Conservation (phyloP, 2,329 filamentous ascomycete species). For the Periconia sp. region DNA sequence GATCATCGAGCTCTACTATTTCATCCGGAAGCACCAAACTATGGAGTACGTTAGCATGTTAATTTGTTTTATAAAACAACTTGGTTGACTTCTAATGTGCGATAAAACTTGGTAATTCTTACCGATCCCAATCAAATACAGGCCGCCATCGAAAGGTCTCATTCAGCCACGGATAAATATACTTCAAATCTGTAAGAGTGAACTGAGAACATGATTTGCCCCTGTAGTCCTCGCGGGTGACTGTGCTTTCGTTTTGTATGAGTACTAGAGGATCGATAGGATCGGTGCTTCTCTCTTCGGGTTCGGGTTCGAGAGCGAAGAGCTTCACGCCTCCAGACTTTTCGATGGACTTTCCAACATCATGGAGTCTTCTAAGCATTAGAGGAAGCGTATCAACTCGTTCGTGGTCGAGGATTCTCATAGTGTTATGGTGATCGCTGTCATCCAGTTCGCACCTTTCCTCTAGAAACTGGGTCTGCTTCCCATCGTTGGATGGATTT, state of each 20-base stretch:
- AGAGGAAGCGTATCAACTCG: slow-evolving; percentile 7
- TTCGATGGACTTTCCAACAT: not conserved
- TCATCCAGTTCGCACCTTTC: not conserved
- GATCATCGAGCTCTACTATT: slow-evolving; percentile 8
- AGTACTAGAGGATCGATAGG: slow-evolving; percentile 27
- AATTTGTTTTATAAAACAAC: no score
- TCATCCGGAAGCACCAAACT: slow-evolving; percentile 19
- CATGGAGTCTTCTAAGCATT: slow-evolving; percentile 12
- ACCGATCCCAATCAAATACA: slow-evolving; percentile 34
- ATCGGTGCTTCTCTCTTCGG: slow-evolving; percentile 16
- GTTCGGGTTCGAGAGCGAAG: slow-evolving; percentile 18
- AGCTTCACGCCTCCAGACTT: not conserved
- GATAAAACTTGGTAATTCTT: no score
- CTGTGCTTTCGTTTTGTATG: slow-evolving; percentile 14
- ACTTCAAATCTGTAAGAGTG: slow-evolving; percentile 1
- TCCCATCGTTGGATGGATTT: not conserved
- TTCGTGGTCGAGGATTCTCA: not conserved
- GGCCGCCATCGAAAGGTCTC: slow-evolving; percentile 29
- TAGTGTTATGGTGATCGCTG: not conserved
- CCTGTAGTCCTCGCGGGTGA: no score
- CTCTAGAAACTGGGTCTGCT: not conserved
- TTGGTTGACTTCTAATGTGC: no score
- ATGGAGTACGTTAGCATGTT: not conserved
- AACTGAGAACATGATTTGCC: not conserved
- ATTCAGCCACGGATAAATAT: slow-evolving; percentile 26